These are phyloP conservation scores for Hemisphaericaspora subhashii DNA, from an alignment of 1,139 yeast species.

Conservation along the genomic window DNA sequence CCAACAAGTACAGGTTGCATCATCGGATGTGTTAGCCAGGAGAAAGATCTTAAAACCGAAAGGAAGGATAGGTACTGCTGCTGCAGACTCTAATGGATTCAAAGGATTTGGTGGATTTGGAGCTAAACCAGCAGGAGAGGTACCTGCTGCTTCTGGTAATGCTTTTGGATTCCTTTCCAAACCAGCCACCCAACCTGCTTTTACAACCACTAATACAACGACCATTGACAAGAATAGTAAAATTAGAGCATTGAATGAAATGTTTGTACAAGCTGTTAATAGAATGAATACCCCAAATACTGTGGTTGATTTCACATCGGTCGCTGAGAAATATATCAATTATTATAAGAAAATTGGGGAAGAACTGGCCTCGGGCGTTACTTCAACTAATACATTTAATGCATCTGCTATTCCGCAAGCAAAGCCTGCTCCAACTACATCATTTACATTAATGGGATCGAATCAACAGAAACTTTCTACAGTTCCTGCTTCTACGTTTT, in stretches of 20 bases:
- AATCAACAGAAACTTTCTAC: neutral
- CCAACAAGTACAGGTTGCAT: constrained; percentile 42
- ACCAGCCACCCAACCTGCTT: neutral
- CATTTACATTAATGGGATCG: neutral
- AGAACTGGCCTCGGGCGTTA: constrained; percentile 8
- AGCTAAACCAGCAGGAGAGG: neutral
- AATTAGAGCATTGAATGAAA: constrained; percentile 68
- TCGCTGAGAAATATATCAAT: constrained; percentile 59
- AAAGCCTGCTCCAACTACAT: neutral
- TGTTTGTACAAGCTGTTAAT: constrained; percentile 53
- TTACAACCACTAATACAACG: no score
- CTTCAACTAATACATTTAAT: neutral
- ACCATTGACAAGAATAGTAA: constrained; percentile 33
- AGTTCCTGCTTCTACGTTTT: neutral
- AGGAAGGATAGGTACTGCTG: constrained; percentile 18
- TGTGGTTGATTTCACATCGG: constrained; percentile 56
- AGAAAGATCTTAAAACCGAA: constrained; percentile 70
- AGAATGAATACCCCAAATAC: constrained; percentile 45
- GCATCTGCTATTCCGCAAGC: neutral
- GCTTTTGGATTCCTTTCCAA: constrained; percentile 4
- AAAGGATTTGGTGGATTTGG: constrained; percentile 8
- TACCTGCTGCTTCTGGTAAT: constrained; percentile 3
- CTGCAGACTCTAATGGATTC: constrained; percentile 11
- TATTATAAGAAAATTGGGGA: constrained; percentile 48
- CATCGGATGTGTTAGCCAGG: constrained; percentile 60